A percentile compares a stretch with the other conserved stretches of the same genome.
Conservation (phyloP, 2,329 filamentous ascomycete genomes). For the Fusarium sacchari region DNA sequence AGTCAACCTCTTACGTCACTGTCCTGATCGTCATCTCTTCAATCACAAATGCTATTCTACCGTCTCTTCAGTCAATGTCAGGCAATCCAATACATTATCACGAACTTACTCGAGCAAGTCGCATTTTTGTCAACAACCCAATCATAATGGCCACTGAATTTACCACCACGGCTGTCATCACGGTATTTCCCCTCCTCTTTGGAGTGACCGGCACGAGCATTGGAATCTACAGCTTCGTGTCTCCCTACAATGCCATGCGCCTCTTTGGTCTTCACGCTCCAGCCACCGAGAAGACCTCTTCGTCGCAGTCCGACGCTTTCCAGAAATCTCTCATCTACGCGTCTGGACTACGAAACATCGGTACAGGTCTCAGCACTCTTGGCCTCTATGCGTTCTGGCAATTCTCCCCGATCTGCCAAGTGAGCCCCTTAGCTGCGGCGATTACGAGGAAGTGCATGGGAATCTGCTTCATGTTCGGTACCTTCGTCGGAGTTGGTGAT, state of each 20-base stretch:
- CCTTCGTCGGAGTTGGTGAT: constrained; percentile 24
- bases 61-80: neutral
- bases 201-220: constrained; percentile 10
- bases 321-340: constrained; percentile 22
- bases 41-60: neutral
- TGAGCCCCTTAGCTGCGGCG: constrained; percentile 1
- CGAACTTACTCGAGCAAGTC: too few relatives aligned
- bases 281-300: neutral
- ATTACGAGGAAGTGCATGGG: constrained; percentile 18
- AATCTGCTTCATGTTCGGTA: constrained; percentile 22
- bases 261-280: constrained; percentile 8
- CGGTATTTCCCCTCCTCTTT: constrained; percentile 23
- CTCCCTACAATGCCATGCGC: constrained; percentile 16
- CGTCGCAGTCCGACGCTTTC: constrained; percentile 5
- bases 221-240: constrained; percentile 33
- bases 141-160: constrained; percentile 2
- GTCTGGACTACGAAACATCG: constrained; percentile 19
- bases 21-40: neutral
- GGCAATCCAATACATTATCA: too few relatives aligned
- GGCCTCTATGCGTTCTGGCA: constrained; percentile 28
- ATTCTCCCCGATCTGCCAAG: constrained; percentile 16
- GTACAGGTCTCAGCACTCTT: constrained; percentile 10
- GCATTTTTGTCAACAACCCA: neutral
- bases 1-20: constrained; percentile 14
- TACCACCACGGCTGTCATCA: neutral